Conservation (phyloP, 192 early-diverging fungal species). For the Oehlia diaphana region DNA sequence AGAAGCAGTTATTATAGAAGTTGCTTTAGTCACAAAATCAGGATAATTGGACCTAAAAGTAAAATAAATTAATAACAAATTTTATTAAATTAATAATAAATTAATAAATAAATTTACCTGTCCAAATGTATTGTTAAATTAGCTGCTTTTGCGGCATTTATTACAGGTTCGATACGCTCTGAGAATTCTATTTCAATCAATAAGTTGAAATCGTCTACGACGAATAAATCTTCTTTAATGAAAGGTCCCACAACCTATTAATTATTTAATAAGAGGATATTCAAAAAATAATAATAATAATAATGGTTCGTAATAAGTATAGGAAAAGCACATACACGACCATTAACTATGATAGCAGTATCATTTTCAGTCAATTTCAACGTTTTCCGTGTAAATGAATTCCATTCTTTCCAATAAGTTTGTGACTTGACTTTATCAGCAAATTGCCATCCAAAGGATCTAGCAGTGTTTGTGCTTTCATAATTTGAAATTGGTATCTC, state of each 20-base stretch:
- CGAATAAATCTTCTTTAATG: constrained; percentile 41
- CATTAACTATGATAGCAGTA: constrained; percentile 59
- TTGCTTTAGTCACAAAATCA: constrained; percentile 1
- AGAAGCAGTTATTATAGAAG: constrained; percentile 17
- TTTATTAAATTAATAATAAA: neutral
- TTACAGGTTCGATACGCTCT: constrained; percentile 44
- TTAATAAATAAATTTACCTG: constrained; percentile 9
- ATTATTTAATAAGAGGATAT: neutral
- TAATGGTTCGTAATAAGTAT: neutral
- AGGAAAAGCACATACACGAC: constrained; percentile 45
- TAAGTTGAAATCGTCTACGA: constrained; percentile 54
- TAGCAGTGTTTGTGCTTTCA: neutral
- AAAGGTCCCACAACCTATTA: constrained; percentile 55
- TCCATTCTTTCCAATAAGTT: constrained; percentile 12
- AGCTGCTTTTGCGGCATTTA: constrained; percentile 23
- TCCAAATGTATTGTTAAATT: constrained; percentile 5
- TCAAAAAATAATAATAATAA: neutral
- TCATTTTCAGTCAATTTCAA: constrained; percentile 29
- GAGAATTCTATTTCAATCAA: constrained; percentile 61
- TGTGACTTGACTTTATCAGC: neutral
- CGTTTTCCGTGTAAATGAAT: constrained; percentile 26
- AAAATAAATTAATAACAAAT: neutral
- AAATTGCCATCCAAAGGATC: neutral
- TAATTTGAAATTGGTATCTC: neutral
- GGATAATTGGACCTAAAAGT: constrained; percentile 21